These are phyloP conservation scores for Arthrobotrys sphaeroides DNA, from an alignment of 2,329 filamentous ascomycete species.

Conservation along the genomic window DNA sequence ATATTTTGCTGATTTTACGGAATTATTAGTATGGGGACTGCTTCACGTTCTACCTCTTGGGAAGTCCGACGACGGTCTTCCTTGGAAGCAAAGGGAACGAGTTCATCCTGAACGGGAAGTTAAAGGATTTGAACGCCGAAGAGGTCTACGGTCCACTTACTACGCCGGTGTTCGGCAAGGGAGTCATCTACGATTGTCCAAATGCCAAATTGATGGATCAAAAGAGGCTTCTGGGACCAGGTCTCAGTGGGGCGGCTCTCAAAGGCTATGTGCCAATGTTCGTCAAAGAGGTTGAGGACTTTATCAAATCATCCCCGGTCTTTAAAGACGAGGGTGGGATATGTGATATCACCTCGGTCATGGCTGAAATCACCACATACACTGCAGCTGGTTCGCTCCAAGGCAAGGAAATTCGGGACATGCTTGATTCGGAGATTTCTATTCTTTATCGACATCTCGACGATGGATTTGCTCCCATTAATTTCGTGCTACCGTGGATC, in stretches of 20 bases:
- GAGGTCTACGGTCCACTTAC: constrained; percentile 66
- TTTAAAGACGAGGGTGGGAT: constrained; percentile 76
- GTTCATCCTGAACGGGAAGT: constrained; percentile 68
- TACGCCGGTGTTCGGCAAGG: constrained; percentile 72
- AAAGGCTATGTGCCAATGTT: constrained; percentile 77
- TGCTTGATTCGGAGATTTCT: constrained; percentile 82
- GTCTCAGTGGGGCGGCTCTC: constrained; percentile 19
- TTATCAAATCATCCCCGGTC: constrained; percentile 72
- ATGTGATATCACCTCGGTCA: constrained; percentile 76
- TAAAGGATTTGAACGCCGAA: constrained; percentile 67
- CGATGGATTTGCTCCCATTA: constrained; percentile 87
- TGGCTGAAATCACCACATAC: constrained; percentile 89
- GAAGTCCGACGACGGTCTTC: constrained; percentile 66
- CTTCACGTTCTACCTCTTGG: constrained; percentile 68
- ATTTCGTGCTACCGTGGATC: constrained; percentile 89
- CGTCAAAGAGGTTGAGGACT: constrained; percentile 76
- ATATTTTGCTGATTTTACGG: constrained; percentile 17
- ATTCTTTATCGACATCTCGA: constrained; percentile 87
- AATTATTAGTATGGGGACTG: constrained; percentile 65
- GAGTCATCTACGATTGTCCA: constrained; percentile 90
- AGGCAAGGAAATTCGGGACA: constrained; percentile 80
- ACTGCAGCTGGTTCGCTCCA: constrained; percentile 87
- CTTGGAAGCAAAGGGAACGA: constrained; percentile 67
- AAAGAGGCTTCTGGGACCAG: constrained; percentile 74
- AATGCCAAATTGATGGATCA: constrained; percentile 95